These are phyloP conservation scores for Pleurotus tuber-regium DNA, from an alignment of 768 basidiomycete species.

Conservation along the genomic window DNA sequence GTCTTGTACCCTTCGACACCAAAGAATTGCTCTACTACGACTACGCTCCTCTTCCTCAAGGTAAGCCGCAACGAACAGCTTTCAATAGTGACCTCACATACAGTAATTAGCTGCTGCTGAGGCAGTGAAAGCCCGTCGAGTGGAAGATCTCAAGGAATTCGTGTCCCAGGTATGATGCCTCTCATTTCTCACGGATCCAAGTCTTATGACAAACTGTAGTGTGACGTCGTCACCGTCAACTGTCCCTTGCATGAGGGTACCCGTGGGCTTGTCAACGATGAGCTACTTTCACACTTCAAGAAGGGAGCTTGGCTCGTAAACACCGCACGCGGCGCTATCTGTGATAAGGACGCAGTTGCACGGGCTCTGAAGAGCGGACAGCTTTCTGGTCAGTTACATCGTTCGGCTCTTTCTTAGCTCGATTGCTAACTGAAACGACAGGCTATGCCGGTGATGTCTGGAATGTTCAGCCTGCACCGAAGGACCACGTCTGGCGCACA, in stretches of 20 bases:
- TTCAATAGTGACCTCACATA: slow-evolving; percentile 7
- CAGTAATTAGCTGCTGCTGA: slow-evolving; percentile 58
- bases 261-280: slow-evolving; percentile 73
- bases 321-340: slow-evolving; percentile 91
- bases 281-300: slow-evolving; percentile 86
- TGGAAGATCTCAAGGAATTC: slow-evolving; percentile 72
- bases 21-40: slow-evolving; percentile 92
- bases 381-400: slow-evolving; percentile 47
- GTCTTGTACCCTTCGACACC: slow-evolving; percentile 78
- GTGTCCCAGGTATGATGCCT: slow-evolving; percentile 35
- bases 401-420: background rate
- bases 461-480: slow-evolving; percentile 86
- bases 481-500: slow-evolving; percentile 83
- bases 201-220: slow-evolving; percentile 30
- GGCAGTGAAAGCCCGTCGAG: slow-evolving; percentile 66
- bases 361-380: slow-evolving; percentile 76
- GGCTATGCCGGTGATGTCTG: slow-evolving; percentile 55
- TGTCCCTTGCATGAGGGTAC: slow-evolving; percentile 87
- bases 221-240: slow-evolving; percentile 85
- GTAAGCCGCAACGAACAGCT: slow-evolving; percentile 22
- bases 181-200: background rate
- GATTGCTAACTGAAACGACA: background rate
- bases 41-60: slow-evolving; percentile 68
- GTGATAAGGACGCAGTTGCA: slow-evolving; percentile 78
- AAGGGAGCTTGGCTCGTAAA: slow-evolving; percentile 91